phyloP scores from a whole-genome alignment of 768 basidiomycete genomes.

The Hygrophoropsis aurantiaca region DNA sequence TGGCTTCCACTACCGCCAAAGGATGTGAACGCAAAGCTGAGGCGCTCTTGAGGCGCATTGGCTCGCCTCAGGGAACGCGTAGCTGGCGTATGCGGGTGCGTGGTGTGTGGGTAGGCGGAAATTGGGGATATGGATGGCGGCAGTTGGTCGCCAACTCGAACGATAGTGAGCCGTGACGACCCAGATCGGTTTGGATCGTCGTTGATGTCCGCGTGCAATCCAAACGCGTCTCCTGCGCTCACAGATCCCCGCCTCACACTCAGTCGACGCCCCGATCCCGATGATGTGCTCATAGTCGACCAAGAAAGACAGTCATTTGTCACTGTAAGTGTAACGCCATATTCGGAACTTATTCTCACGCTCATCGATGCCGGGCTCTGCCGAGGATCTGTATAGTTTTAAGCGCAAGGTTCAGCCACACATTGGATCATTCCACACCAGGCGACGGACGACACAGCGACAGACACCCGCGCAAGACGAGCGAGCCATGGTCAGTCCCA shows the following conservation, averaged over 20 bases:
- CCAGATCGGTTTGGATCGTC: constrained; percentile 53
- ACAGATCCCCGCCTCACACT: constrained; percentile 65
- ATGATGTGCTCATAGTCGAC: constrained; percentile 13
- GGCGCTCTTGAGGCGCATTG: constrained; percentile 29
- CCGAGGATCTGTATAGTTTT: constrained; percentile 19
- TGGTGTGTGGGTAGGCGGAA: constrained; percentile 24
- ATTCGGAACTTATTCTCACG: too few relatives aligned
- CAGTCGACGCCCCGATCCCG: constrained; percentile 31
- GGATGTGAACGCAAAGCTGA: constrained; percentile 68
- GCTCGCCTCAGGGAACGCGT: constrained; percentile 33
- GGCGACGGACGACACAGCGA: constrained; percentile 19
- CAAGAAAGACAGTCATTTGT: too few relatives aligned
- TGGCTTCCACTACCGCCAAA: constrained; percentile 48
- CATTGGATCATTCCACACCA: constrained; percentile 2
- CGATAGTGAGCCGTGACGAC: constrained; percentile 71
- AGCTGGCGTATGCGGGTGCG: constrained; percentile 29
- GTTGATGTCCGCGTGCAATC: constrained; percentile 51
- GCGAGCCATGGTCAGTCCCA: constrained; percentile 25
- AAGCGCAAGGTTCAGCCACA: constrained; percentile 32
- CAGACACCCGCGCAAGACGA: constrained; percentile 34
- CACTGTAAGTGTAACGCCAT: too few relatives aligned
- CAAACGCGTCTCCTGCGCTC: constrained; percentile 69
- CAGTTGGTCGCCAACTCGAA: constrained; percentile 51
- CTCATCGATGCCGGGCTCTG: constrained; percentile 14
- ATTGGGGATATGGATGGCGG: constrained; percentile 15